Conservation (phyloP, 805 yeast species). For the Candida golubevii region DNA sequence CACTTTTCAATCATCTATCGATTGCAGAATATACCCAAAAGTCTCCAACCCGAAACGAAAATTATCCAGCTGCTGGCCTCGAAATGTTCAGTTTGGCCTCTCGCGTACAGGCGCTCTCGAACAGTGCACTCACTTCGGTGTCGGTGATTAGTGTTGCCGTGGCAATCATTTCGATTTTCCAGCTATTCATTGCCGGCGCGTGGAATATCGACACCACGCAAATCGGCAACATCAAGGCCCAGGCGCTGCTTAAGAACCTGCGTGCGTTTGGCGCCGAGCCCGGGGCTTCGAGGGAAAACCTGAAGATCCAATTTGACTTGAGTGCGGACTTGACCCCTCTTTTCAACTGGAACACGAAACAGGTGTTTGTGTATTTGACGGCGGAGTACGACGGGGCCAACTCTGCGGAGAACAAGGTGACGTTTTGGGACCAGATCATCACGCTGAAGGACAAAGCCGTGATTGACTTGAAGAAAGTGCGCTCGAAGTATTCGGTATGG, state of each 20-base stretch:
- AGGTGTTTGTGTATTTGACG: slow-evolving; percentile 85
- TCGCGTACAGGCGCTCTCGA: slow-evolving; percentile 46
- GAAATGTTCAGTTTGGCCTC: slow-evolving; percentile 32
- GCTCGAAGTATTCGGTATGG: slow-evolving; percentile 82
- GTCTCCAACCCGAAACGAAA: too few relatives aligned
- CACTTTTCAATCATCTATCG: too few relatives aligned
- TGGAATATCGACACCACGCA: slow-evolving; percentile 38
- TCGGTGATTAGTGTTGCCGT: slow-evolving; percentile 45
- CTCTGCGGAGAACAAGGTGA: slow-evolving; percentile 58
- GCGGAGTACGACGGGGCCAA: slow-evolving; percentile 67
- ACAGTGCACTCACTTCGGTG: slow-evolving; percentile 50
- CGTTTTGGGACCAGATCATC: slow-evolving; percentile 89
- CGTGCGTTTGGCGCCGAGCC: slow-evolving; percentile 64
- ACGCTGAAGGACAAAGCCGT: slow-evolving; percentile 53
- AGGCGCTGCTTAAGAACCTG: slow-evolving; percentile 47
- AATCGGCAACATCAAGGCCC: slow-evolving; percentile 32
- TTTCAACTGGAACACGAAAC: slow-evolving; percentile 97
- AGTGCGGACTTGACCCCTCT: slow-evolving; percentile 69
- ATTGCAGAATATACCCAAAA: too few relatives aligned
- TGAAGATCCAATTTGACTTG: slow-evolving; percentile 67
- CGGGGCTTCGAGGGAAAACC: slow-evolving; percentile 72
- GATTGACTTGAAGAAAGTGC: slow-evolving; percentile 46
- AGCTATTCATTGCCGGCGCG: slow-evolving; percentile 44
- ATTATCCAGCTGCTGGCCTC: too few relatives aligned
- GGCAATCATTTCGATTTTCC: slow-evolving; percentile 45